Evolutionary conservation across 2,329 filamentous ascomycete species (phyloP).

Genomic region (Nemania sp.): DNA sequence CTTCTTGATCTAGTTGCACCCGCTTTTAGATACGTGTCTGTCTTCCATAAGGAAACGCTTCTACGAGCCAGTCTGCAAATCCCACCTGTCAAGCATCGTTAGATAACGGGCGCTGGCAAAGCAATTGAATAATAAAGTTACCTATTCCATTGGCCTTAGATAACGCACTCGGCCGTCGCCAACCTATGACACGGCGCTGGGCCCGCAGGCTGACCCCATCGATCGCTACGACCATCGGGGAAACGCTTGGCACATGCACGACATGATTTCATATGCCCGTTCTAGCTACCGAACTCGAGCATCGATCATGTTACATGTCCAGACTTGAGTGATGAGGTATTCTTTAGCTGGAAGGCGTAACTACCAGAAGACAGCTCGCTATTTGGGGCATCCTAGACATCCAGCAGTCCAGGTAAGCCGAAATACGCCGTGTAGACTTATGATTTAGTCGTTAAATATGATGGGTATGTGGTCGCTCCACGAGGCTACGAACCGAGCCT

Average conservation of each 20-base stretch:
- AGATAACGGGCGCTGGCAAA: slow-evolving; percentile 12
- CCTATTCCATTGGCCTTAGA: slow-evolving; percentile 28
- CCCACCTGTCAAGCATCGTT: slow-evolving; percentile 1
- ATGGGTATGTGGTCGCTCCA: not conserved
- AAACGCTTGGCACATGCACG: slow-evolving; percentile 18
- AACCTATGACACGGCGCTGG: slow-evolving; percentile 24
- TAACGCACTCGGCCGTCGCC: slow-evolving; percentile 18
- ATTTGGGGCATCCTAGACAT: not conserved
- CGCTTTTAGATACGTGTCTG: not conserved
- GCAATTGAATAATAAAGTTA: slow-evolving; percentile 13
- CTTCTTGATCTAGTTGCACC: not conserved
- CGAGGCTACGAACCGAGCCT: not conserved
- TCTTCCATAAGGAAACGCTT: not conserved
- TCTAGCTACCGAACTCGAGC: not conserved
- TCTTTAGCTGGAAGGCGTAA: not conserved
- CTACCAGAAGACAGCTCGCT: not conserved
- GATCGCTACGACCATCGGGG: slow-evolving; percentile 8
- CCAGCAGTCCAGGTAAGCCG: not conserved
- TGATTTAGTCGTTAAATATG: not conserved
- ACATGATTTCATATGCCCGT: not conserved
- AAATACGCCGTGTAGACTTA: not conserved
- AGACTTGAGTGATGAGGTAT: not conserved
- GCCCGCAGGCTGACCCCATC: slow-evolving; percentile 25
- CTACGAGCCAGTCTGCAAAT: not conserved
- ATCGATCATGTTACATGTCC: not conserved